A percentile compares a stretch with the other conserved stretches of the same genome.
These are phyloP conservation scores for Primulina tabacum DNA, from an alignment of 257 asterid species.

Conservation along the genomic window DNA sequence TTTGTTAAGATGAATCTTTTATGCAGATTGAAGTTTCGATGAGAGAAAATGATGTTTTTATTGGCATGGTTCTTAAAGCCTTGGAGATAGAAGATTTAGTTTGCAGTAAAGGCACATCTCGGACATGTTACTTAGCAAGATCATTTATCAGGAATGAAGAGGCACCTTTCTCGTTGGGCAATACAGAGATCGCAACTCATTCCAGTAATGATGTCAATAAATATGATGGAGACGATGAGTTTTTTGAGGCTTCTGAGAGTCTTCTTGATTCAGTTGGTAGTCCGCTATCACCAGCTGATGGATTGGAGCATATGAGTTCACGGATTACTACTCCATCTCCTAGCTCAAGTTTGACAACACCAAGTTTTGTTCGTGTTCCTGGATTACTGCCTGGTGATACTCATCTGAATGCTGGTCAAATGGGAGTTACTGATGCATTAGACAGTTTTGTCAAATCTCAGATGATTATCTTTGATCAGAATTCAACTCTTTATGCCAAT, in stretches of 20 bases:
- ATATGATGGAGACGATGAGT: constrained; percentile 82
- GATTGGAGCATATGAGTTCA: constrained; percentile 28
- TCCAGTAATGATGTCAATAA: constrained; percentile 39
- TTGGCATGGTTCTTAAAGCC: constrained; percentile 85
- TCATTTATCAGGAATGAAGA: constrained; percentile 72
- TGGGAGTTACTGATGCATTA: constrained; percentile 47
- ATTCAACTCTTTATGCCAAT: constrained; percentile 60
- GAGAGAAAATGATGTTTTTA: constrained; percentile 67
- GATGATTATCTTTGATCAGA: constrained; percentile 64
- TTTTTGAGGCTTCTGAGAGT: constrained; percentile 83
- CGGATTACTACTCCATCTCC: constrained; percentile 28
- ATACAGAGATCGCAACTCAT: constrained; percentile 32
- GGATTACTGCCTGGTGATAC: constrained; percentile 66
- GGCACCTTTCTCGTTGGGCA: constrained; percentile 46
- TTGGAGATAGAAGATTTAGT: constrained; percentile 88
- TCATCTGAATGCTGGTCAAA: constrained; percentile 46
- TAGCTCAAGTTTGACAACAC: constrained; percentile 45
- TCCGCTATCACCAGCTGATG: constrained; percentile 40
- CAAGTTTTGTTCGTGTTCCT: constrained; percentile 64
- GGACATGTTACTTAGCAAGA: constrained; percentile 65
- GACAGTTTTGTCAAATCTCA: constrained; percentile 97
- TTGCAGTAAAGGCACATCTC: constrained; percentile 43
- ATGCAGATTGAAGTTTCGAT: constrained; percentile 84
- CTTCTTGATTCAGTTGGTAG: constrained; percentile 67
- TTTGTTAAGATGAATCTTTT: constrained; percentile 21